Conservation (phyloP, 768 basidiomycete species). For the Boletus reticulatus region DNA sequence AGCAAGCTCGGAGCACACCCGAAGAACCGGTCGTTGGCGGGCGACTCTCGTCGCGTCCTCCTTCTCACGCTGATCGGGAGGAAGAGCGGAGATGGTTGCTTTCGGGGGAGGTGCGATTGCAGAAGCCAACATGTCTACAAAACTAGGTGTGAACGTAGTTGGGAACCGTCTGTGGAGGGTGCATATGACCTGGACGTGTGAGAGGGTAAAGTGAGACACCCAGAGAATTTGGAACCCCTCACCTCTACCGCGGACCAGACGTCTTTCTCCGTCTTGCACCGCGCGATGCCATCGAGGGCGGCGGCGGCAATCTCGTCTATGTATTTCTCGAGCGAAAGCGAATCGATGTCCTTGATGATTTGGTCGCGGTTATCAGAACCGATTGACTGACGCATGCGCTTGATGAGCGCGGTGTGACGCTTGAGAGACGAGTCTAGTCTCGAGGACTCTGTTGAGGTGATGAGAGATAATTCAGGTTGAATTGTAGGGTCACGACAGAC, state of each 20-base stretch:
- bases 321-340: constrained; percentile 91
- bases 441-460: constrained; percentile 48
- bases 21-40: constrained; percentile 81
- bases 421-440: constrained; percentile 94
- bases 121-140: constrained; percentile 58
- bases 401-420: constrained; percentile 93
- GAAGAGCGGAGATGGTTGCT: constrained; percentile 51
- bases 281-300: constrained; percentile 75
- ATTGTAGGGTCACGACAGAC: constrained; percentile 29
- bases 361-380: constrained; percentile 80
- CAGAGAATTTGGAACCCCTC: constrained; percentile 16
- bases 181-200: constrained; percentile 68
- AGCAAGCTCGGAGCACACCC: constrained; percentile 88
- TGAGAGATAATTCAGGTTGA: constrained; percentile 7
- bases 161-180: constrained; percentile 87
- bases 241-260: constrained; percentile 93
- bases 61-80: constrained; percentile 84
- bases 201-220: neutral
- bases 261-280: constrained; percentile 93
- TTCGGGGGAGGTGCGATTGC: constrained; percentile 61
- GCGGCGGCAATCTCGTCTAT: constrained; percentile 92
- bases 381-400: constrained; percentile 86
- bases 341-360: constrained; percentile 89
- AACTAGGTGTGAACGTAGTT: constrained; percentile 68
- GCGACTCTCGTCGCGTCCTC: constrained; percentile 79